Conservation (phyloP, 768 basidiomycete genomes). For the Phanerodontia chrysosporium region DNA sequence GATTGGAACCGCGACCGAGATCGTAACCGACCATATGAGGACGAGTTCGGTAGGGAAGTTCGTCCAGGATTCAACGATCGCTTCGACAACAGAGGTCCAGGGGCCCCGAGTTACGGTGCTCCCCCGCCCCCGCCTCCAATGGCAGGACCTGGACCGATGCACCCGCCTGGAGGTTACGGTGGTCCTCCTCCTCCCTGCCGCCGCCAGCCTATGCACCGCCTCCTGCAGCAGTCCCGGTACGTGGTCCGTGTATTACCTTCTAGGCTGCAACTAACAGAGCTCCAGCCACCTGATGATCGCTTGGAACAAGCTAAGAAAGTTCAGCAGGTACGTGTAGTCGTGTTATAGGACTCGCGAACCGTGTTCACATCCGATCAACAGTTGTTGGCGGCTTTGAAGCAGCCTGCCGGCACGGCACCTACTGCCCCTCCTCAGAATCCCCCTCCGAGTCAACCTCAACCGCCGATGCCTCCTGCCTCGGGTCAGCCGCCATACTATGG, state of each 20-base stretch:
- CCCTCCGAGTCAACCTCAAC: conserved; percentile 18
- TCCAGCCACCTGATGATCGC: conserved; percentile 63
- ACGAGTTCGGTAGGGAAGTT: conserved; percentile 23
- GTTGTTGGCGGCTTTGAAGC: conserved; percentile 77
- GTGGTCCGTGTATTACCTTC: conserved; percentile 12
- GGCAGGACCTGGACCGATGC: conserved; percentile 15
- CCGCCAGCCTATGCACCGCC: conserved; percentile 27
- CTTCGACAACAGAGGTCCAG: conserved; percentile 20
- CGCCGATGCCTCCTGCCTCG: conserved; percentile 24
- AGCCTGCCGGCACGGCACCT: conserved; percentile 46
- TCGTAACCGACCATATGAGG: conserved; percentile 16
- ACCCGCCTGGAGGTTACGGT: conserved; percentile 35
- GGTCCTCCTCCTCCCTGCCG: conserved; percentile 27
- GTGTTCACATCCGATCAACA: conserved; percentile 18
- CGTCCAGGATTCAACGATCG: conserved; percentile 22
- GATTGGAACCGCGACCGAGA: conserved; percentile 27
- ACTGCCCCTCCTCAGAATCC: conserved; percentile 24
- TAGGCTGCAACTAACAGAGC: background rate
- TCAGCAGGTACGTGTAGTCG: conserved; percentile 59
- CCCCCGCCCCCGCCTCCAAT: conserved; percentile 21
- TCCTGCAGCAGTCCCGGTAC: conserved; percentile 30
- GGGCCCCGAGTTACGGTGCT: conserved; percentile 23
- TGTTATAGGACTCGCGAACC: background rate
- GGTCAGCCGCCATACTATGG: conserved; percentile 38
- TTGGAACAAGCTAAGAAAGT: conserved; percentile 86